Evolutionary conservation across 2,329 filamentous ascomycete genomes (phyloP).

Genomic region (Dactylellina cionopaga): DNA sequence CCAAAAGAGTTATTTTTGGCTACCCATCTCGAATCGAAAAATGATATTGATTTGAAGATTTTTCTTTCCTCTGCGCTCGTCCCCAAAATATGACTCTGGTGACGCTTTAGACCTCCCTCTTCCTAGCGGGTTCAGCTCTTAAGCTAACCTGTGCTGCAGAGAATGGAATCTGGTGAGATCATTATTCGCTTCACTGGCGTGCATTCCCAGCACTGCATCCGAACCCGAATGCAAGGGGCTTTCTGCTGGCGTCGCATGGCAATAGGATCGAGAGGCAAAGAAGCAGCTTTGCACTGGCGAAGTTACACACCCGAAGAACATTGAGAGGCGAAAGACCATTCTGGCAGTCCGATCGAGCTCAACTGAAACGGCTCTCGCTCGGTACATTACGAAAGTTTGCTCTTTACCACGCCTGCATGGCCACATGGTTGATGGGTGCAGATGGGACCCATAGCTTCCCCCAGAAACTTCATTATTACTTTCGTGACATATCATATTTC

Average conservation of each 20-base stretch:
- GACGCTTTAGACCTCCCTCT: conserved; percentile 5
- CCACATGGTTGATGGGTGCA: conserved; percentile 38
- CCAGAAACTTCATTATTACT: conserved; percentile 40
- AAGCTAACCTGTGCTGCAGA: conserved; percentile 6
- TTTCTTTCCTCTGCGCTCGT: conserved; percentile 24
- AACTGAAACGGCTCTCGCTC: conserved; percentile 48
- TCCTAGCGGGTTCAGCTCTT: background rate
- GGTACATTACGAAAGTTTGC: conserved; percentile 45
- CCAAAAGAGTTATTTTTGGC: conserved; percentile 49
- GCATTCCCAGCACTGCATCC: conserved; percentile 42
- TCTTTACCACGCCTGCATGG: conserved; percentile 42
- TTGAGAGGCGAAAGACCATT: conserved; percentile 14
- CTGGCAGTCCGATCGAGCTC: conserved; percentile 49
- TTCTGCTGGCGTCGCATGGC: conserved; percentile 42
- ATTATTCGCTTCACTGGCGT: conserved; percentile 24
- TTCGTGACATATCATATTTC: conserved; percentile 33
- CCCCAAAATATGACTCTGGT: conserved; percentile 8
- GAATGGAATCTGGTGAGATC: conserved; percentile 13
- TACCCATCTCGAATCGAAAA: conserved; percentile 39
- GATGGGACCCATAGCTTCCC: background rate
- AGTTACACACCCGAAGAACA: conserved; percentile 28
- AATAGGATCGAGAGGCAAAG: background rate
- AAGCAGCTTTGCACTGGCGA: conserved; percentile 37
- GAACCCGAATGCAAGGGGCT: conserved; percentile 36
- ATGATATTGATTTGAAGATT: conserved; percentile 24